Evolutionary conservation across 2,329 filamentous ascomycete species (phyloP), one percentile per base, ranked within the genome.

Genomic region (Neofusicoccum umdonicola): DNA sequence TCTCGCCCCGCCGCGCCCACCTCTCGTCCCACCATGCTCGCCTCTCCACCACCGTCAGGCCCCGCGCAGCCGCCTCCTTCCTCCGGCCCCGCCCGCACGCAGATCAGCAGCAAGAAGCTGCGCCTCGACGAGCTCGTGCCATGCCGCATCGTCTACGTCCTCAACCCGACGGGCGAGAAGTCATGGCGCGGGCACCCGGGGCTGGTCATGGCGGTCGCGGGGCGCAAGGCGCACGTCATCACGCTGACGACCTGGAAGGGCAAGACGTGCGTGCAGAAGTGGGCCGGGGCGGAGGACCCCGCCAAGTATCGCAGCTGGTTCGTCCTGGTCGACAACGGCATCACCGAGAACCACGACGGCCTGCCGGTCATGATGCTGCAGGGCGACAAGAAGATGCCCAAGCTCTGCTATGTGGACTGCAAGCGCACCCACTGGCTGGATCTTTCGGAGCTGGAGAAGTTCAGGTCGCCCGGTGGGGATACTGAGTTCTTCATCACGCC

Each of bases 391-490:
- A 47, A 15, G 12, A 35, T 60, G 56, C 41, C 56, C 1, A 47
- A n/a, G 56, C 3, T 47, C 7, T 47, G 56, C 31, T 60, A 60
- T 9, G 56, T 60, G 6, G 56, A 47, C 17, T 48, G 42, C 31
- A 60, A 60, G 56, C 39, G 56, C 13, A 60, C 41, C 4, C 56
- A 60, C 12, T 60, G 56, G 56, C 31, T 60, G 8, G 56, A 60
- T 2, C 3, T 35, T 15, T 11, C 3, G 4, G 56, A 60, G 42
- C 8, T 60, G 42, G 56, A 60, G 56, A 60, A 60, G 56, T 42
- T 47, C 19, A 31, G 22, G 56, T 11, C 13, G n/a, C 3, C 2
- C 3, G 31, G 39, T 1, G 56, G 56, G 13, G 42, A 60, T 7
- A 60, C n/a, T 4, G 56, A 60, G 11, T 60, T 17, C 11, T 60